Base-by-base conservation (phyloP, 805 yeast genomes). In the Cyberlindnera euphorbiiphila region DNA sequence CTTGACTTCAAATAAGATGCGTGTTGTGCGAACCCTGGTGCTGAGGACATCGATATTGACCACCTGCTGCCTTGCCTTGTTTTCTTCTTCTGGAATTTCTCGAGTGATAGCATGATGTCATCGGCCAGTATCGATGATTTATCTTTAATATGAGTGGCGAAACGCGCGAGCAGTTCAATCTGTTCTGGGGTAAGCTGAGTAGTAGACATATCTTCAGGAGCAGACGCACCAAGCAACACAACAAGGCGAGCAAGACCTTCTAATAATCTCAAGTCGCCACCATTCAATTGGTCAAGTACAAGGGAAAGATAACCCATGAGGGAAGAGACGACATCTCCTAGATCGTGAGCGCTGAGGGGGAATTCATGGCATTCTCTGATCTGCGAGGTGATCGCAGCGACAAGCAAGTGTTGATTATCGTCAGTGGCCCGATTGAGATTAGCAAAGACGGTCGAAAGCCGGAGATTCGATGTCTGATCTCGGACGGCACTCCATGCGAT, bases 1-100 rank as follows among this genome's bases (percentile, higher is more conserved):
- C 44, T 52, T 7, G 47, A 37, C 25, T 53, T 54, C 6, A 54
- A 19, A 26, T 53, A 51, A 4, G 50, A 34, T 8, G 44, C 25
- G 25, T 51, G 50, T 10, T 41, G 47, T n/a, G 45, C 14, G 17
- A 27, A 17, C 11, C 36, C 37, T 9, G 19, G 34, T 3, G 41
- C 9, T 9, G 36, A 25, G 10, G 39, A 12, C n/a, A 24, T 14
- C 6, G 45, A 38, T n/a, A 38, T 20, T 8, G 43, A 37, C 15
- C 39, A 41, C 25, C 45, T 35, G 5, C 29, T 17, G 26, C 14
- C 24, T 11, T 32, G 32, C 2, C 28, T 13, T 10, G 55, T 38
- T 13, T 36, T 33, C 39, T 41, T 50, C 15, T 39, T 50, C 9
- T 45, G 37, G 4, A 46, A 12, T 23, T 30, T 46, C 5, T 37